Conservation (phyloP, 2,329 filamentous ascomycete species). For the Colletotrichum sp. region DNA sequence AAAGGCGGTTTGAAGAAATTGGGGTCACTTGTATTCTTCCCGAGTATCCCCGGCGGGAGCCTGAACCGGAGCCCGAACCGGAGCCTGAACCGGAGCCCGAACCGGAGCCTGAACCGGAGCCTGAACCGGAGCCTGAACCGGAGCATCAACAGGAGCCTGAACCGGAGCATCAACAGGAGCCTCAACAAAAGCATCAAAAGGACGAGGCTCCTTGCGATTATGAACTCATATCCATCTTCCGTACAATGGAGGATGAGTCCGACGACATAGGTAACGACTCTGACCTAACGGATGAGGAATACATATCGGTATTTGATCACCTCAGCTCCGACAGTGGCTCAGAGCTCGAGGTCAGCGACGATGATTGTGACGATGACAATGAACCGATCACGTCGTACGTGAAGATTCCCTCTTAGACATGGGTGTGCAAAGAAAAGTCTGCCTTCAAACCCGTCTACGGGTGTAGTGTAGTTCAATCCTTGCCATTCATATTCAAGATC, state of each 20-base stretch:
- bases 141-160: not conserved
- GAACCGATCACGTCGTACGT: no score
- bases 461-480: not conserved
- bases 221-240: not conserved
- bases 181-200: not conserved
- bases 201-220: not conserved
- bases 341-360: not conserved
- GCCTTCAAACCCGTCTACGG: not conserved
- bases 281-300: not conserved
- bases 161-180: not conserved
- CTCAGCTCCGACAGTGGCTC: not conserved
- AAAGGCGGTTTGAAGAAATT: not conserved
- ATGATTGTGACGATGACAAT: not conserved
- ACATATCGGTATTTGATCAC: rapidly evolving
- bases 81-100: not conserved
- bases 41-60: rapidly evolving
- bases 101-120: not conserved
- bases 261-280: not conserved
- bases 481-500: not conserved
- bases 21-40: not conserved
- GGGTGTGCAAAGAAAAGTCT: not conserved
- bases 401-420: no score
- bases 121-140: not conserved
- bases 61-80: not conserved
- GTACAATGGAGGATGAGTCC: rapidly evolving